Evolutionary conservation across 441 rosid genomes (phyloP), one percentile per base, ranked within the genome.

Genomic region (Pelargonium myrrhifolium): DNA sequence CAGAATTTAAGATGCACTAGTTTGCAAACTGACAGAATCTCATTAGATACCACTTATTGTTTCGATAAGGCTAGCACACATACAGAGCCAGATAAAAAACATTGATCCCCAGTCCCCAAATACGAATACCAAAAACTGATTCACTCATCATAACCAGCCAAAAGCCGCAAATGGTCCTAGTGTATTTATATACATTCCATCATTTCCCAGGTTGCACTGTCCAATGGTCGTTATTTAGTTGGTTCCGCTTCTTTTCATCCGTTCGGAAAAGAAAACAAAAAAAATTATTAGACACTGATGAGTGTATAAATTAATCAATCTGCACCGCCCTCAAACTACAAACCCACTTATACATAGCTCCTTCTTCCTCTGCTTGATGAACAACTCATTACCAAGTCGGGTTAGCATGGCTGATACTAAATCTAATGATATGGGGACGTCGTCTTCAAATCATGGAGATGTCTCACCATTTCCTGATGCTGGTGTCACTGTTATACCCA

Each of bases 51-150:
- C 10, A 18, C 24, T 55, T 55, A 55, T 20, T 20, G 22, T 55
- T 55, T 24, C 20, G 26, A 55, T 20, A 55, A 55, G 61, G 22
- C 26, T 55, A 55, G 12, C 61, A 55, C 61, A 55, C 9, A 20
- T 55, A 55, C 24, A 55, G 26, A 55, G 61, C 21, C 20, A 55
- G 61, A 55, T 55, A 18, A 18, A 18, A 55, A 20, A 55, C 28
- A 55, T 55, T 55, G 61, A 55, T 55, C 21, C 61, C 61, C 21
- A 55, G 61, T 20, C 61, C 61, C 61, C 61, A 55, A 20, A 20
- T 55, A 2, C 22, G 61, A 18, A 55, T 55, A 20, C 61, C 61
- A 22, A 55, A 55, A 20, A 55, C 22, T 55, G 61, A 55, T 18
- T 55, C 61, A 55, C 61, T 55, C 20, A 55, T 6, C 61, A 55